Evolutionary conservation across 192 early-diverging fungal species (phyloP).

Genomic region (Coemansia sp.): DNA sequence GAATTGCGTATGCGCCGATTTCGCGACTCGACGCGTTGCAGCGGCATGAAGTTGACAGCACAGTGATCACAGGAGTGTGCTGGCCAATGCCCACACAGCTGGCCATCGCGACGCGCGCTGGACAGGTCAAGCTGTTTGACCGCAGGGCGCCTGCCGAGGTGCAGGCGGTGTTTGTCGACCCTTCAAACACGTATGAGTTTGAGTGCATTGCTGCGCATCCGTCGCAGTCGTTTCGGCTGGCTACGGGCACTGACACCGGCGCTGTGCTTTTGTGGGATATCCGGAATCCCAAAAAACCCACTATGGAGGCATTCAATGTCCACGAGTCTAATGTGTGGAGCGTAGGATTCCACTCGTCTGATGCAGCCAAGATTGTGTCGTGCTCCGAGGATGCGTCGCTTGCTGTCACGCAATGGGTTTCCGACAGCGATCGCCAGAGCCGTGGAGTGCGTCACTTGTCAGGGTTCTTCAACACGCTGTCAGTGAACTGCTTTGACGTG

Average conservation of each 20-base stretch:
- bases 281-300: conserved; percentile 33
- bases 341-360: conserved; percentile 44
- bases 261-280: conserved; percentile 50
- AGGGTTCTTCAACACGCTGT: conserved; percentile 45
- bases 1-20: conserved; percentile 18
- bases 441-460: conserved; percentile 23
- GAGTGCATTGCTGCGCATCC: conserved; percentile 50
- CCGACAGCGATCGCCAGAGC: neutral
- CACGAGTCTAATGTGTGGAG: conserved; percentile 45
- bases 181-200: conserved; percentile 17
- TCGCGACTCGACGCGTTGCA: conserved; percentile 32
- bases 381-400: conserved; percentile 54
- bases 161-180: conserved; percentile 40
- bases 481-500: conserved; percentile 50
- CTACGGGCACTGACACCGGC: conserved; percentile 43
- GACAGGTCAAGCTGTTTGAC: conserved; percentile 55
- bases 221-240: conserved; percentile 51
- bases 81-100: conserved; percentile 49
- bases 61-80: conserved; percentile 41
- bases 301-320: conserved; percentile 34
- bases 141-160: conserved; percentile 25
- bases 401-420: conserved; percentile 44
- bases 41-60: conserved; percentile 40
- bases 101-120: conserved; percentile 38
- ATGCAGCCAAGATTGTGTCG: conserved; percentile 35